Evolutionary conservation across 1,284 basidiomycete genomes (phyloP), one percentile per base, ranked within the genome.

Genomic region (Erythrobasidium hasegawianum): DNA sequence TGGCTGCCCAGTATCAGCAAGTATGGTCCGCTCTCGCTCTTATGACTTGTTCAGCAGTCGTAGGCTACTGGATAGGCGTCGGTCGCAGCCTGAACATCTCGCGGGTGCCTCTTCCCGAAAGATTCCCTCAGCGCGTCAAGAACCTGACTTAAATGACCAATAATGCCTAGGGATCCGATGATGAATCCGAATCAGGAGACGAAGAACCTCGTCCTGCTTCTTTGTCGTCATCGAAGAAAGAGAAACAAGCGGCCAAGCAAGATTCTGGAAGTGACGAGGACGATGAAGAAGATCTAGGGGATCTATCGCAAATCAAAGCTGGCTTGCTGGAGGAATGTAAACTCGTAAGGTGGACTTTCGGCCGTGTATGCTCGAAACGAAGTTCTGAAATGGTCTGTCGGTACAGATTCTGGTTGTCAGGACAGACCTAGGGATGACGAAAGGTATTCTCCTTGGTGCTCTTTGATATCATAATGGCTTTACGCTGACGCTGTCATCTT

Each of bases 241-340:
- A 33, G 33, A 33, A 33, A 33, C 33, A 33, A 11, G n/a, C 39
- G 55, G 47, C 41, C 33, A 24, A 45, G 10, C 22, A 29, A 56
- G 62, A 43, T 14, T 40, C 54, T 40, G 62, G 59, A n/a, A 18
- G 7, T 24, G 47, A 45, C 14, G 50, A 41, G n/a, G n/a, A n/a
- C 16, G 72, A 69, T 16, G 70, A 71, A 16, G 77, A 77, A 0
- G 68, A 71, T 20, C 73, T 74, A 1, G 76, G 77, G 5, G 76
- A 78, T 55, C 80, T 94, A 26, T 79, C 82, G 2, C 76, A 81
- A 1, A 78, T 94, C 18, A 83, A 84, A 72, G 82, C 89, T 11
- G 83, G 83, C 0, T 76, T 81, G 27, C 71, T 83, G 68, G 88
- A 93, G 69, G 87, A 85, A 49, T 91, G 92, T 79, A 95, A 95